Conservation (phyloP, 2,329 filamentous ascomycete species). For the Fusarium domesticum region DNA sequence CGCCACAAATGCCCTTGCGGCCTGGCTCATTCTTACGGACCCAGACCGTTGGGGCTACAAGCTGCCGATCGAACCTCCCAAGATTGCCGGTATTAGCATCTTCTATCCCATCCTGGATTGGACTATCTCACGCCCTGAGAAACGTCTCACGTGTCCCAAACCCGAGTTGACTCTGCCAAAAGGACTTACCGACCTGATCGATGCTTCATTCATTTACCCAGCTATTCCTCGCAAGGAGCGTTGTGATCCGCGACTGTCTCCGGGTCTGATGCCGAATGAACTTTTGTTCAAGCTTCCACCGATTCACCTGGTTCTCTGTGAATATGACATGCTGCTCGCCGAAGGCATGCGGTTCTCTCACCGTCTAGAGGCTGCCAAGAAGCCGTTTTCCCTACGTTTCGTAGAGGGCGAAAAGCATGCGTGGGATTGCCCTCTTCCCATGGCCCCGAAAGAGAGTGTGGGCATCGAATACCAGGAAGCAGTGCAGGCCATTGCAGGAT, state of each 20-base stretch:
- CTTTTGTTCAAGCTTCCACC: constrained; percentile 52
- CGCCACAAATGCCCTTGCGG: constrained; percentile 52
- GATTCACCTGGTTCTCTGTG: constrained; percentile 59
- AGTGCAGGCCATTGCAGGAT: constrained; percentile 39
- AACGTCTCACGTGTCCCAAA: constrained; percentile 50
- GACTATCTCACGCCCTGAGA: constrained; percentile 53
- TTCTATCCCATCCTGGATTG: constrained; percentile 65
- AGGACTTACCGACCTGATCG: constrained; percentile 59
- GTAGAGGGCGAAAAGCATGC: constrained; percentile 46
- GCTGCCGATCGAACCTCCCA: constrained; percentile 39
- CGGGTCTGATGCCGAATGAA: constrained; percentile 53
- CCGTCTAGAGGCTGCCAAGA: constrained; percentile 44
- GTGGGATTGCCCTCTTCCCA: constrained; percentile 48
- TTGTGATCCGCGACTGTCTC: constrained; percentile 55
- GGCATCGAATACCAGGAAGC: constrained; percentile 46
- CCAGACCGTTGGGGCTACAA: constrained; percentile 40
- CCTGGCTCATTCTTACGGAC: constrained; percentile 45
- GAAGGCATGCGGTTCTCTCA: constrained; percentile 61
- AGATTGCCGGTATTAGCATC: constrained; percentile 51
- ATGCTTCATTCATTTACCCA: constrained; percentile 59
- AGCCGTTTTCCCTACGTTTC: constrained; percentile 39
- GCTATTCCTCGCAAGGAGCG: constrained; percentile 44
- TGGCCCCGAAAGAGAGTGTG: constrained; percentile 44
- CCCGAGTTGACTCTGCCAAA: constrained; percentile 59
- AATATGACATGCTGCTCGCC: constrained; percentile 62